Evolutionary conservation across 164 flowering plant species (phyloP), one percentile per base, ranked within the genome.

Genomic region (Aristolochia californica): DNA sequence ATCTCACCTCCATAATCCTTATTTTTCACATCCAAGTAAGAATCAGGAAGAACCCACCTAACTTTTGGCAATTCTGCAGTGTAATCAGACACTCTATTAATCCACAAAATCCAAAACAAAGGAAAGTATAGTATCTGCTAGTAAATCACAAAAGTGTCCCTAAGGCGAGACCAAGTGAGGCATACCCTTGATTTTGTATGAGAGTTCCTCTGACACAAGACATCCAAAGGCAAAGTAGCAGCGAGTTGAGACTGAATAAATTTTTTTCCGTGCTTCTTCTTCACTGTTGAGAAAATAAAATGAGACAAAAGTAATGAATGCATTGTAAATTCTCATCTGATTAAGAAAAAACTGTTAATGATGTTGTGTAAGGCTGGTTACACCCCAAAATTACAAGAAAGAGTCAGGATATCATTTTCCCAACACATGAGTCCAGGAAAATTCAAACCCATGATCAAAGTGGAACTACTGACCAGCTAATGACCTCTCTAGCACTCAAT

Each of bases 11-110:
- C 77, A 59, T 77, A 75, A 50, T 20, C 57, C 47, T 77, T 75
- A 27, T 72, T 72, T 56, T 45, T 62, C 10, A 72, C 77, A 68
- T 77, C 77, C 58, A 74, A 22, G 56, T 75, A 75, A 17, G 78
- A 75, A 75, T 77, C 81, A 16, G 78, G 78, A 49, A 77, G 77
- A 30, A 75, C 81, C 81, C 77, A 77, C 11, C 73, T 59, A 53
- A 77, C 81, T 23, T 43, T 59, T 4, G 75, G 77, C 24, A 70
- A 53, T 8, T 63, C 81, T 77, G 74, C 34, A 23, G 14, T 22
- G 2, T 0, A 9, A 48, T 22, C 12, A 48, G n/a, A 48, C n/a
- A n/a, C 5, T 5, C 22, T 2, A n/a, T n/a, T 18, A 48, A 48
- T 48, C 21, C 20, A 22, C 11, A 22, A 17, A 34, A 34, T n/a